These are phyloP conservation scores for Microbotryomycetes sp. DNA, from an alignment of 1,284 basidiomycete species.

Conservation along the genomic window DNA sequence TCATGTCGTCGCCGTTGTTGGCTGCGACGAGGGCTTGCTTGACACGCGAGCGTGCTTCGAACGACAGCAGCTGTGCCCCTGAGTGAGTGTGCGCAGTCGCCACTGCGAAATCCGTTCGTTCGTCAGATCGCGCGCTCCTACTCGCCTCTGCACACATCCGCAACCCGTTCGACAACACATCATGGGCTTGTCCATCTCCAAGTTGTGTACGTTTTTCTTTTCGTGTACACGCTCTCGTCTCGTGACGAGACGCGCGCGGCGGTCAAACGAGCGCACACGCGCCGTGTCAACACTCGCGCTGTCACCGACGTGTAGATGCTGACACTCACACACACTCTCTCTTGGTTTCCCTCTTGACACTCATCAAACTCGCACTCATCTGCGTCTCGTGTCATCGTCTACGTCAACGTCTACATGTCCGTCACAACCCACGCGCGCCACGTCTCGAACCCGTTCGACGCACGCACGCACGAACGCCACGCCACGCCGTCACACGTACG, in stretches of 20 bases:
- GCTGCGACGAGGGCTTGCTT: background rate
- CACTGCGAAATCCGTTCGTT: too few species aligned
- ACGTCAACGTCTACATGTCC: too few species aligned
- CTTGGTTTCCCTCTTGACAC: background rate
- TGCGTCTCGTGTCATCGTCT: background rate
- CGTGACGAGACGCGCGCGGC: too few species aligned
- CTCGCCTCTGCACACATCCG: background rate
- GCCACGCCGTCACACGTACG: background rate
- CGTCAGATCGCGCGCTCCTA: background rate
- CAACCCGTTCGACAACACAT: background rate
- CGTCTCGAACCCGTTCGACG: background rate
- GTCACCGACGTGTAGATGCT: background rate
- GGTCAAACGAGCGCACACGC: too few species aligned
- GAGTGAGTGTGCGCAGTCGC: too few species aligned
- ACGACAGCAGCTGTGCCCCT: too few species aligned
- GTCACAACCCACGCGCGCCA: background rate
- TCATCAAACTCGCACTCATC: background rate
- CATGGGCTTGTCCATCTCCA: constrained; percentile 36
- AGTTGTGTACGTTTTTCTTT: constrained; percentile 27
- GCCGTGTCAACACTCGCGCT: too few species aligned
- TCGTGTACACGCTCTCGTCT: too few species aligned
- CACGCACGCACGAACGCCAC: background rate
- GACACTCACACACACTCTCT: background rate
- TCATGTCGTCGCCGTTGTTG: constrained; percentile 13
- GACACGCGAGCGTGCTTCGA: background rate